These are phyloP conservation scores for Peronospora destructor DNA, from an alignment of 352 stramenopile species.

Conservation along the genomic window DNA sequence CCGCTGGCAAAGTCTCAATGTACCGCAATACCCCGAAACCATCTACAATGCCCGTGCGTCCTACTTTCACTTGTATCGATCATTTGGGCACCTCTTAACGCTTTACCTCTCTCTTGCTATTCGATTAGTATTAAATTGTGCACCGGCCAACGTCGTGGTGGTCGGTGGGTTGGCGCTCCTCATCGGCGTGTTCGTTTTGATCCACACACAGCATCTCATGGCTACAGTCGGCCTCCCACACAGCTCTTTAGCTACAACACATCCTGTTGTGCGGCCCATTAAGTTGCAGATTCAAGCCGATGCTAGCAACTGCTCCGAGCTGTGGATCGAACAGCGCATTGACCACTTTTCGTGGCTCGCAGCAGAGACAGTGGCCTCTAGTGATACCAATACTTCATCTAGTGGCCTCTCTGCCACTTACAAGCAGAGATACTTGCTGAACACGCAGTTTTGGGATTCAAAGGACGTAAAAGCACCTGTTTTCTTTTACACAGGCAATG, in stretches of 20 bases:
- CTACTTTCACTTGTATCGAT: not conserved
- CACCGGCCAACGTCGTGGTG: slow-evolving; percentile 39
- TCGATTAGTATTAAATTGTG: slow-evolving; percentile 26
- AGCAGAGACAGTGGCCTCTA: slow-evolving; percentile 17
- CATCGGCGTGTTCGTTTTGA: slow-evolving; percentile 59
- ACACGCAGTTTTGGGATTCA: slow-evolving; percentile 78
- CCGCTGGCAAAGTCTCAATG: slow-evolving; percentile 27
- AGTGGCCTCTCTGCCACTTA: slow-evolving; percentile 48
- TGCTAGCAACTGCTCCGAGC: slow-evolving; percentile 69
- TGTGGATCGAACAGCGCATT: slow-evolving; percentile 84
- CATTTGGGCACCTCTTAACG: not conserved
- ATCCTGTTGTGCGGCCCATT: slow-evolving; percentile 1
- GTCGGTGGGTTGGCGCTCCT: slow-evolving; percentile 42
- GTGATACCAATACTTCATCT: slow-evolving; percentile 1
- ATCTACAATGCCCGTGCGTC: slow-evolving; percentile 31
- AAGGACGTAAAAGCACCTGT: slow-evolving; percentile 61
- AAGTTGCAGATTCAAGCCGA: slow-evolving; percentile 28
- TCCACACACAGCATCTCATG: slow-evolving; percentile 62
- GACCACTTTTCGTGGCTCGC: slow-evolving; percentile 85
- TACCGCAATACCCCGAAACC: slow-evolving; percentile 28
- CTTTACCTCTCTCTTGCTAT: not conserved
- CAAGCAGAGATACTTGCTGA: slow-evolving; percentile 86
- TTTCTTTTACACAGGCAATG: slow-evolving; percentile 94
- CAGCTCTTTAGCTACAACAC: slow-evolving; percentile 26
- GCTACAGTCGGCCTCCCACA: slow-evolving; percentile 35